phyloP scores from a whole-genome alignment of 441 rosid genomes.

The Bocquillonia castaneifolia region DNA sequence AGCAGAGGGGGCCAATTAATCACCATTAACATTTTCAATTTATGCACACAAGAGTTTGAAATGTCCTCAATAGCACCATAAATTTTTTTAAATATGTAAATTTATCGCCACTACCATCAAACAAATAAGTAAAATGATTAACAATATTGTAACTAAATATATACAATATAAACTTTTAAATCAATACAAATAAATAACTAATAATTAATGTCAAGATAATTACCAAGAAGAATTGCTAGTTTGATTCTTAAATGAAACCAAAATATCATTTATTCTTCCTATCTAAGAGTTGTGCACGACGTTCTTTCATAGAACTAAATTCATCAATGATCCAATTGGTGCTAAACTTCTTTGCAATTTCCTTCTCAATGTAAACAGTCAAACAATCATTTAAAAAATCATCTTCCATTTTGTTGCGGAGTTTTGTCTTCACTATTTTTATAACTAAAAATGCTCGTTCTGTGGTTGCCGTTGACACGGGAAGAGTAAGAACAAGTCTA shows the following conservation, averaged over 20 bases:
- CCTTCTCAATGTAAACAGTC: neutral
- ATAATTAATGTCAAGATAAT: no score
- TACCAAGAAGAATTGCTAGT: no score
- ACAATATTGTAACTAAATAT: no score
- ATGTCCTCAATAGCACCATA: no score
- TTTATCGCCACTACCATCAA: no score
- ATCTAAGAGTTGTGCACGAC: neutral
- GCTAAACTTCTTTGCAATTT: neutral
- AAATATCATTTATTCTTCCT: neutral
- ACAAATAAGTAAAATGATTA: no score
- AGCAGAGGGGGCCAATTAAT: no score
- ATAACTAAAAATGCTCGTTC: constrained; percentile 7
- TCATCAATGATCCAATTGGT: neutral
- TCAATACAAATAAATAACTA: no score
- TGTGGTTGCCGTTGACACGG: neutral
- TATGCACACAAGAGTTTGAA: no score
- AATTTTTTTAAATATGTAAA: no score
- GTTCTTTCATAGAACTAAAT: neutral
- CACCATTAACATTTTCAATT: no score
- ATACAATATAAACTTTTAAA: no score
- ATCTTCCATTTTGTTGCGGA: constrained; percentile 13
- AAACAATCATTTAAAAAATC: neutral
- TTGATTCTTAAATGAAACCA: neutral
- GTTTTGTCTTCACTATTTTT: constrained; percentile 14
- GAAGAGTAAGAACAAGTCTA: constrained; percentile 5